Percentiles rank a stretch among this genome's conserved stretches.
Evolutionary conservation across 331 rosid species (phyloP).

Genomic region (Prunus yedoensis): DNA sequence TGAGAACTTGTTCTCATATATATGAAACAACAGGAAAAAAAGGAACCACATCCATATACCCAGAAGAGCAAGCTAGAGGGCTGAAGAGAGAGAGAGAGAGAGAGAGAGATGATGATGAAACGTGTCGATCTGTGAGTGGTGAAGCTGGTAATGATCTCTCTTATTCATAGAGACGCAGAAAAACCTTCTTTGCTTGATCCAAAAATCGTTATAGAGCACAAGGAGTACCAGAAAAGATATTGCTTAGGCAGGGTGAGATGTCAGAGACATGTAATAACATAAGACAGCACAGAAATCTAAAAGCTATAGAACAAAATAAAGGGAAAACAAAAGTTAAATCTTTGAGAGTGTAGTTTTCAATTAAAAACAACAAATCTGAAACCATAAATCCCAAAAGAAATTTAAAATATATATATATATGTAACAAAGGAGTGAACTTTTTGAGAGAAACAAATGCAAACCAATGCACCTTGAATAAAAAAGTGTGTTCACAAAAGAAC

Average conservation of each 20-base stretch:
- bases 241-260: background rate
- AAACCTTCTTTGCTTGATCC: constrained; percentile 16
- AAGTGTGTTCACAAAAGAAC: background rate
- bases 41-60: constrained; percentile 34
- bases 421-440: background rate
- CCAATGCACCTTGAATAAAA: background rate
- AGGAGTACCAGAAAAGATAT: background rate
- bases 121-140: constrained; percentile 55
- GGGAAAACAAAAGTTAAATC: background rate
- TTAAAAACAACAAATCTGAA: background rate
- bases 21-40: constrained; percentile 14
- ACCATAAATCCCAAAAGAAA: constrained; percentile 1
- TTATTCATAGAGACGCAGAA: constrained; percentile 10
- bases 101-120: constrained; percentile 13
- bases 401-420: too few species aligned
- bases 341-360: background rate
- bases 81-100: constrained; percentile 8
- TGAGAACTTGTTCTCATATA: background rate
- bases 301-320: background rate
- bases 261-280: background rate
- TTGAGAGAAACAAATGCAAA: background rate
- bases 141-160: background rate
- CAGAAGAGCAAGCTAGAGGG: constrained; percentile 13
- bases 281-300: background rate
- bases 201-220: constrained; percentile 1